Conservation (phyloP, 2,329 filamentous ascomycete genomes). For the Cryphonectria naterciae region DNA sequence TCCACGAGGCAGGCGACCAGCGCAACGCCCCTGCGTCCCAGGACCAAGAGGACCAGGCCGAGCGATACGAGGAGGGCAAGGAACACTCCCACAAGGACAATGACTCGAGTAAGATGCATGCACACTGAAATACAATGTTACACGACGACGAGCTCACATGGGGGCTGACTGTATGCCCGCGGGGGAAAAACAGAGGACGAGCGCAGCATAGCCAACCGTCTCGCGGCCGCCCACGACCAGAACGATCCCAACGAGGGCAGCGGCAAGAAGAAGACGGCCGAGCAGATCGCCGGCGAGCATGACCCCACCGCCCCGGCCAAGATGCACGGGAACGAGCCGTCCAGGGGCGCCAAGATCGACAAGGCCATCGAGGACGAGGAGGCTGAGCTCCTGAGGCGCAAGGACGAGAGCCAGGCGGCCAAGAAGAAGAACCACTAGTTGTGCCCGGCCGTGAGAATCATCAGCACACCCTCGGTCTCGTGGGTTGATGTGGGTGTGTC, state of each 20-base stretch:
- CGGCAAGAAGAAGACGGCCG: conserved; percentile 36
- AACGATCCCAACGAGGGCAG: conserved; percentile 28
- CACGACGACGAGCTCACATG: not conserved
- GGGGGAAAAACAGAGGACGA: conserved; percentile 61
- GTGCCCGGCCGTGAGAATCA: not conserved
- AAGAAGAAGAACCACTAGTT: conserved; percentile 30
- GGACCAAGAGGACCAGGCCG: conserved; percentile 45
- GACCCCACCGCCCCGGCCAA: conserved; percentile 46
- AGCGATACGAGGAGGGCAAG: conserved; percentile 74
- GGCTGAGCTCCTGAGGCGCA: conserved; percentile 64
- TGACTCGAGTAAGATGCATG: conserved; percentile 73
- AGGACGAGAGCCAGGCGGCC: conserved; percentile 27
- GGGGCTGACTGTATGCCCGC: too few relatives aligned
- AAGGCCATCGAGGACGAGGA: conserved; percentile 71
- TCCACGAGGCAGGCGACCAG: conserved; percentile 82
- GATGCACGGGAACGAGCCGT: conserved; percentile 74
- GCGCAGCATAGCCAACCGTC: conserved; percentile 72
- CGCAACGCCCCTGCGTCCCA: conserved; percentile 62
- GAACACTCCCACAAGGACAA: conserved; percentile 68
- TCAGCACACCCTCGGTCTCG: too few relatives aligned
- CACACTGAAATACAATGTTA: too few relatives aligned
- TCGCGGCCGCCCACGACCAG: conserved; percentile 54
- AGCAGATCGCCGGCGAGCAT: conserved; percentile 35
- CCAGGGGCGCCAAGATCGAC: conserved; percentile 74
- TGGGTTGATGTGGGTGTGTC: too few relatives aligned